phyloP scores from a whole-genome alignment of 2,329 filamentous ascomycete genomes.

The Lasiodiplodia sp. region DNA sequence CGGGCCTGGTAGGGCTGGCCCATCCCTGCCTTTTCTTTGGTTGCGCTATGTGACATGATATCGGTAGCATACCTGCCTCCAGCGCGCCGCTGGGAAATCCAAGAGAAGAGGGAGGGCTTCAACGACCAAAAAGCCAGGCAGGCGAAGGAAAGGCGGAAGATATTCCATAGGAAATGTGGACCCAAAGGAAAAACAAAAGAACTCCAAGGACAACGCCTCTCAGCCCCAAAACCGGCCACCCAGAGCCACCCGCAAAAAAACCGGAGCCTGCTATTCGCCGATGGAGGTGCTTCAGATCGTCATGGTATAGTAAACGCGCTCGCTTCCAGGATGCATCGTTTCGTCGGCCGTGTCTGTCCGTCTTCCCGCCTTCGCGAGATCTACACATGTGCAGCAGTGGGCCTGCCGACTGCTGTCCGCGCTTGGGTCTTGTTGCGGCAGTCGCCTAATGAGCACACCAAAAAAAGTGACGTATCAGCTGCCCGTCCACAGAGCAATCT shows the following conservation, averaged over 20 bases:
- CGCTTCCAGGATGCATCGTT: slow-evolving; percentile 16
- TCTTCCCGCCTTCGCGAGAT: neutral
- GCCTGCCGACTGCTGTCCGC: slow-evolving; percentile 23
- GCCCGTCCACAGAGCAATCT: neutral
- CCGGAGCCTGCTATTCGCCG: slow-evolving; percentile 11
- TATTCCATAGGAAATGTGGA: slow-evolving; percentile 1
- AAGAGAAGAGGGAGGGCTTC: neutral
- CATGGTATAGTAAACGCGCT: slow-evolving; percentile 24
- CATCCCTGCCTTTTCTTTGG: slow-evolving; percentile 15
- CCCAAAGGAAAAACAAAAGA: slow-evolving; percentile 9
- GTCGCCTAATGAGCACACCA: slow-evolving; percentile 11
- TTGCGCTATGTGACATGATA: slow-evolving; percentile 22
- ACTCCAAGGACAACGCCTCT: slow-evolving; percentile 22
- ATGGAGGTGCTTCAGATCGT: slow-evolving; percentile 5
- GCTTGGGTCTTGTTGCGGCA: slow-evolving; percentile 28
- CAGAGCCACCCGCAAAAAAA: neutral
- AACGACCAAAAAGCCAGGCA: neutral
- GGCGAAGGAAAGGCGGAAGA: slow-evolving; percentile 4
- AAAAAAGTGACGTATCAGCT: slow-evolving; percentile 19
- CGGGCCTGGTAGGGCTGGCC: slow-evolving; percentile 3
- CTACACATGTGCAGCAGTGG: slow-evolving; percentile 23
- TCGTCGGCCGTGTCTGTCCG: slow-evolving; percentile 21
- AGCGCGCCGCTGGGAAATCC: neutral
- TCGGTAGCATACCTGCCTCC: slow-evolving; percentile 18
- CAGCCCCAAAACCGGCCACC: slow-evolving; percentile 15